Conservation (phyloP, 148 eudicot species). For the Silene conica region DNA sequence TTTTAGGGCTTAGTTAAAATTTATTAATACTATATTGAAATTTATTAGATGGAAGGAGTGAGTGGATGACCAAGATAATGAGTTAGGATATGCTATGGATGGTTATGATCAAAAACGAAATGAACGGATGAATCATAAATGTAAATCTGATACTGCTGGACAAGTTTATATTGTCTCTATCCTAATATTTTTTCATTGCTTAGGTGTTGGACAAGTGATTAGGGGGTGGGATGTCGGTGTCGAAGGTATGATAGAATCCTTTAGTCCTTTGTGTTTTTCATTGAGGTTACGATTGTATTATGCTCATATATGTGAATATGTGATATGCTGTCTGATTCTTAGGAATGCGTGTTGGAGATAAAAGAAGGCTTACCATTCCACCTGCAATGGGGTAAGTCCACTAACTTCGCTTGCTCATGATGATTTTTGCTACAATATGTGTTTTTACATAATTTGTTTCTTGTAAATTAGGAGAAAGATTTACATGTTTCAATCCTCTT, state of each 20-base stretch:
- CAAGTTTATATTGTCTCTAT: background rate
- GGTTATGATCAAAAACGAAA: too few species aligned
- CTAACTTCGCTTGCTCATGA: background rate
- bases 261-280: background rate
- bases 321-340: constrained; percentile 11
- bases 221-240: constrained; percentile 99
- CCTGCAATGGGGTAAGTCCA: constrained; percentile 87
- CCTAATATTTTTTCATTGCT: constrained; percentile 1
- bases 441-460: too few species aligned
- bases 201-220: constrained; percentile 78
- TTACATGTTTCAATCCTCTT: too few species aligned
- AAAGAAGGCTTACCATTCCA: constrained; percentile 87
- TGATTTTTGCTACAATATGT: too few species aligned
- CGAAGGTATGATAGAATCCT: constrained; percentile 45
- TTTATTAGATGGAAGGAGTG: too few species aligned
- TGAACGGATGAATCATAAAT: too few species aligned
- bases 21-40: too few species aligned
- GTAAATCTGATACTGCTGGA: background rate
- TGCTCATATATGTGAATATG: constrained; percentile 9
- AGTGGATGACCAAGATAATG: too few species aligned
- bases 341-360: constrained; percentile 99
- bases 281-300: background rate
- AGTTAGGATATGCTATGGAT: too few species aligned
- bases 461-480: too few species aligned
- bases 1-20: too few species aligned